Evolutionary conservation across 768 basidiomycete species (phyloP).

Genomic region (Psilocybe cubensis): DNA sequence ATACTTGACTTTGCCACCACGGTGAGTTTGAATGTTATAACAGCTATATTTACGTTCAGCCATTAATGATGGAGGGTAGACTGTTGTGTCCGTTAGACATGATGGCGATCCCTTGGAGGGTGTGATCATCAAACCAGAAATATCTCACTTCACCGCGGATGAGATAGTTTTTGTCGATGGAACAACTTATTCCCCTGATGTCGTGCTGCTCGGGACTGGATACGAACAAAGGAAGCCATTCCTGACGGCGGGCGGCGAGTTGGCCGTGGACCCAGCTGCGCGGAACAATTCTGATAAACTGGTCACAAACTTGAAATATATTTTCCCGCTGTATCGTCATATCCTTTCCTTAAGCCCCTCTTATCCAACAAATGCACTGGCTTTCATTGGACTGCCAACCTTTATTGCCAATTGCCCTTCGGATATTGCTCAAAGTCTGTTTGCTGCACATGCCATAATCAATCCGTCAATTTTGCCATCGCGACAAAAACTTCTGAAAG

Average conservation of each 20-base stretch:
- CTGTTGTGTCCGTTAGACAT: conserved; percentile 37
- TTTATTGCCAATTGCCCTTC: conserved; percentile 51
- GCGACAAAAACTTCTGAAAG: conserved; percentile 40
- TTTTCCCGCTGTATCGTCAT: conserved; percentile 58
- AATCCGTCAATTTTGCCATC: conserved; percentile 43
- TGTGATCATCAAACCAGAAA: conserved; percentile 42
- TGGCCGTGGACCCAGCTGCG: conserved; percentile 33
- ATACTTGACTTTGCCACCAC: conserved; percentile 39
- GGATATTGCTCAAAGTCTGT: conserved; percentile 53
- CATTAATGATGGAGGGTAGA: conserved; percentile 13
- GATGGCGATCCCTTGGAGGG: conserved; percentile 23
- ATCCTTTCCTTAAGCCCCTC: conserved; percentile 53
- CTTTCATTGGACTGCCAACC: conserved; percentile 57
- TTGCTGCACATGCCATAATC: conserved; percentile 47
- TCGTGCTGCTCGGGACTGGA: conserved; percentile 57
- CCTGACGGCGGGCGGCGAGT: conserved; percentile 29
- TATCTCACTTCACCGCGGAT: conserved; percentile 49
- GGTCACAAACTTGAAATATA: conserved; percentile 53
- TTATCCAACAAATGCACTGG: conserved; percentile 53
- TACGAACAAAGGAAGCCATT: conserved; percentile 59
- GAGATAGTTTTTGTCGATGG: conserved; percentile 53
- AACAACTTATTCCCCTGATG: conserved; percentile 43
- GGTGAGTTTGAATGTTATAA: conserved; percentile 34
- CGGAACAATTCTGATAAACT: conserved; percentile 34
- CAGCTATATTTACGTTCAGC: not conserved